Conservation (phyloP, 192 early-diverging fungal species). For the Coemansia sp. region DNA sequence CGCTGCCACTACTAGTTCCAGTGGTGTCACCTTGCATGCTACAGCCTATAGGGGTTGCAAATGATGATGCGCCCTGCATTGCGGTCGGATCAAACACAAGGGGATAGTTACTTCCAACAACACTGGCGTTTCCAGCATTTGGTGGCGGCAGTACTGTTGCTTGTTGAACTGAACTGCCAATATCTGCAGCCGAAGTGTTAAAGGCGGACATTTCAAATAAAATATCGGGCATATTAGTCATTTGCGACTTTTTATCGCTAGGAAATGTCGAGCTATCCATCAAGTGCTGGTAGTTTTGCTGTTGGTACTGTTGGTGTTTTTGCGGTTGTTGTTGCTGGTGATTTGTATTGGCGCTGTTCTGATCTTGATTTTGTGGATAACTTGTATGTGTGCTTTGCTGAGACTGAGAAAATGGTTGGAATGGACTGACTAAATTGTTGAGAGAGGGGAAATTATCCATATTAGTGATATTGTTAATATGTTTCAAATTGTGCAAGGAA, state of each 20-base stretch:
- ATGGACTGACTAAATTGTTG: slow-evolving; percentile 26
- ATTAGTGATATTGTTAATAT: slow-evolving; percentile 25
- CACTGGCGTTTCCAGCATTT: background rate
- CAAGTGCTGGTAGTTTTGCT: background rate
- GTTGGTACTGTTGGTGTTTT: slow-evolving; percentile 13
- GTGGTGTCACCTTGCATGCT: background rate
- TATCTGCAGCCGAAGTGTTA: slow-evolving; percentile 7
- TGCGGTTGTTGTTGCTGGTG: slow-evolving; percentile 12
- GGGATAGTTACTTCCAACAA: slow-evolving; percentile 2
- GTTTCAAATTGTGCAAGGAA: slow-evolving; percentile 23
- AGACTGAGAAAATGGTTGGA: slow-evolving; percentile 16
- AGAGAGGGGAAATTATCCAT: slow-evolving; percentile 45
- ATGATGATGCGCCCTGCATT: background rate
- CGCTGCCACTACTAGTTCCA: slow-evolving; percentile 1
- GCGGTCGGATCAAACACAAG: slow-evolving; percentile 2
- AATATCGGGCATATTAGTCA: slow-evolving; percentile 7
- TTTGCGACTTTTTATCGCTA: slow-evolving; percentile 7
- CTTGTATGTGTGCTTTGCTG: background rate
- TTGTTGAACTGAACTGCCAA: background rate
- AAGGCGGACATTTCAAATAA: slow-evolving; percentile 33
- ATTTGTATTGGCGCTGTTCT: slow-evolving; percentile 8
- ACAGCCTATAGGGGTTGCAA: background rate
- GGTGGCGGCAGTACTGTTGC: background rate
- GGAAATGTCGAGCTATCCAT: background rate
- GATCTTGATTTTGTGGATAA: slow-evolving; percentile 1